Evolutionary conservation across 176 grass and related monocot species (phyloP).

Genomic region (Typha latifolia): DNA sequence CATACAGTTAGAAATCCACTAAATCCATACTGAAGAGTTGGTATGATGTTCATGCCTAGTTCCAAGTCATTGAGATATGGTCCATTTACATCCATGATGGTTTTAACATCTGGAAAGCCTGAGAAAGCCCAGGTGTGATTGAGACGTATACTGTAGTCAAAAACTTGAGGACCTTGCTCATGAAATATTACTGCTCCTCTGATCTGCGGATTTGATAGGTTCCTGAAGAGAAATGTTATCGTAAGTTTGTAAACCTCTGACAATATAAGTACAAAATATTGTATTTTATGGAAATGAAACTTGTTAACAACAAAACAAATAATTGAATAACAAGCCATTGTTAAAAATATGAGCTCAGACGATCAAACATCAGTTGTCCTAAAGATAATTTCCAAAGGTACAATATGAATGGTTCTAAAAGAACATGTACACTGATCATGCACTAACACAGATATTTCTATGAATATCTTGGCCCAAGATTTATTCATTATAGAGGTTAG

Average conservation of each 20-base stretch:
- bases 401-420: too few species aligned
- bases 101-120: conserved; percentile 44
- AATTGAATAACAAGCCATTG: too few species aligned
- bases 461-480: too few species aligned
- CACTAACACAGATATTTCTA: too few species aligned
- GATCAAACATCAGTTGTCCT: too few species aligned
- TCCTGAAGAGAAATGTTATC: conserved; percentile 24
- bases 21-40: conserved; percentile 38
- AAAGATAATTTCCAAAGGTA: too few species aligned
- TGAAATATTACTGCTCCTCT: conserved; percentile 42
- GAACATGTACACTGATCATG: too few species aligned
- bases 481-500: too few species aligned
- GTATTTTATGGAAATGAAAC: neutral
- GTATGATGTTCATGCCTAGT: conserved; percentile 34
- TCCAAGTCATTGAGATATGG: conserved; percentile 44
- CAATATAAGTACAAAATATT: conserved; percentile 2
- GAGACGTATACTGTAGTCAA: conserved; percentile 49
- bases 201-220: conserved; percentile 36
- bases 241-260: conserved; percentile 4
- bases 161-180: conserved; percentile 25
- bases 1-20: conserved; percentile 48
- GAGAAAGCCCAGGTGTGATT: conserved; percentile 51
- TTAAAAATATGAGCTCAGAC: too few species aligned
- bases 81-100: conserved; percentile 47
- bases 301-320: neutral